A percentile compares a stretch with the other conserved stretches of the same genome.
phyloP scores from a whole-genome alignment of 495 filamentous ascomycete genomes.

The Penicillium odoratum region DNA sequence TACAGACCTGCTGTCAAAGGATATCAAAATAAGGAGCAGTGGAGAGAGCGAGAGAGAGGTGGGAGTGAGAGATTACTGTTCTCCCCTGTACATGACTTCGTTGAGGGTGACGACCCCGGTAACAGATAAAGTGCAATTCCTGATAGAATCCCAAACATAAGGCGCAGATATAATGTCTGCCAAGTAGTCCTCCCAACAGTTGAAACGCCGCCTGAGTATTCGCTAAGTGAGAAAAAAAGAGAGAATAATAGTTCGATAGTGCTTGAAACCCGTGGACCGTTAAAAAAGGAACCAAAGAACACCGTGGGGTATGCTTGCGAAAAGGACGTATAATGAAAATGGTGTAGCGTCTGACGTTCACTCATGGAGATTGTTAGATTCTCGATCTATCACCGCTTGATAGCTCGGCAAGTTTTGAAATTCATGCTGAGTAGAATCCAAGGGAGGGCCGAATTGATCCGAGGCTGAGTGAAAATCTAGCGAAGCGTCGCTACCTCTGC shows the following conservation, averaged over 20 bases:
- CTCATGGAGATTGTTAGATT: conserved; percentile 11
- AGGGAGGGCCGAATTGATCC: conserved; percentile 34
- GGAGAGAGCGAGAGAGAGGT: conserved; percentile 10
- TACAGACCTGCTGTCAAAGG: conserved; percentile 22
- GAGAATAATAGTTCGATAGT: conserved; percentile 2
- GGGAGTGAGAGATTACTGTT: conserved; percentile 5
- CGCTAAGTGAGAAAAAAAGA: conserved; percentile 22
- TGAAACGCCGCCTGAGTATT: conserved; percentile 31
- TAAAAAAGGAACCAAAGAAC: neutral
- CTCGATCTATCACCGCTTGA: conserved; percentile 27
- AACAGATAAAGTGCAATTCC: conserved; percentile 8
- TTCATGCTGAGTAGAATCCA: conserved; percentile 25
- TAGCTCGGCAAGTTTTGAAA: conserved; percentile 26
- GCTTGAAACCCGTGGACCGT: conserved; percentile 6
- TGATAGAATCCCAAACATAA: conserved; percentile 7
- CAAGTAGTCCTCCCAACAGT: conserved; percentile 13
- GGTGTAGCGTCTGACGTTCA: neutral
- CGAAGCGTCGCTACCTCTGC: conserved; percentile 50
- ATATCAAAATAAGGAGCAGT: conserved; percentile 11
- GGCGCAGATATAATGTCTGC: conserved; percentile 9
- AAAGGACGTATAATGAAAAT: conserved; percentile 9
- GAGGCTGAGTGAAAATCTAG: conserved; percentile 27
- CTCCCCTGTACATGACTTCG: conserved; percentile 19
- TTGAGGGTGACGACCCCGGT: conserved; percentile 4
- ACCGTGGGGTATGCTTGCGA: conserved; percentile 21